Evolutionary conservation across 352 stramenopile species (phyloP).

Genomic region (Pythium aquatile): DNA sequence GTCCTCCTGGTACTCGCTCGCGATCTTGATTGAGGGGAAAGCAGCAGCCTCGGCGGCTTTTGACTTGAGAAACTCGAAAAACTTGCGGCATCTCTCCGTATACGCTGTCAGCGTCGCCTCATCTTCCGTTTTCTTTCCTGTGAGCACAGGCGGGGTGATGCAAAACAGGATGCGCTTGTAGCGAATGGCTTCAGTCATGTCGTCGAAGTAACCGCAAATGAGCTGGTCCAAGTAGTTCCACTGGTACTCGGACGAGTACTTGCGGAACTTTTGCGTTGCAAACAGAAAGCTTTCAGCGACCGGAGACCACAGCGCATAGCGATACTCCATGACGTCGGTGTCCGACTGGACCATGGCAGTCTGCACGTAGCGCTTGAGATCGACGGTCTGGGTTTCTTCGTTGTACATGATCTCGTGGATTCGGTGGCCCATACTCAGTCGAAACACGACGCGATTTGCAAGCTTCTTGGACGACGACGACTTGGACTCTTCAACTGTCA

Average conservation of each 20-base stretch:
- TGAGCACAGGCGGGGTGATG: slow-evolving; percentile 52
- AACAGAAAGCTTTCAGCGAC: slow-evolving; percentile 61
- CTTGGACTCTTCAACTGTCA: slow-evolving; percentile 50
- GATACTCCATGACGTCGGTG: slow-evolving; percentile 81
- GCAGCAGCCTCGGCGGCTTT: slow-evolving; percentile 53
- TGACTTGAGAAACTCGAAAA: slow-evolving; percentile 61
- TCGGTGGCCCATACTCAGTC: slow-evolving; percentile 84
- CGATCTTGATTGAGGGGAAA: slow-evolving; percentile 58
- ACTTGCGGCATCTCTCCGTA: slow-evolving; percentile 64
- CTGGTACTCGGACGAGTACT: slow-evolving; percentile 80
- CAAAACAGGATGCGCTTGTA: slow-evolving; percentile 81
- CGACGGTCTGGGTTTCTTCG: slow-evolving; percentile 80
- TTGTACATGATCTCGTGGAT: slow-evolving; percentile 90
- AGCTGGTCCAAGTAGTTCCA: slow-evolving; percentile 88
- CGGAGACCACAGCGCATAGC: slow-evolving; percentile 77
- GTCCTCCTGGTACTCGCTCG: slow-evolving; percentile 41
- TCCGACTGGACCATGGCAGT: slow-evolving; percentile 59
- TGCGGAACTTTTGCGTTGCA: slow-evolving; percentile 77
- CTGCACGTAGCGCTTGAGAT: slow-evolving; percentile 84
- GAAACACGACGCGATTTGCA: slow-evolving; percentile 43
- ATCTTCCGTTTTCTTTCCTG: slow-evolving; percentile 27
- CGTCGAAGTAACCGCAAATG: slow-evolving; percentile 84
- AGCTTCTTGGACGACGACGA: slow-evolving; percentile 2
- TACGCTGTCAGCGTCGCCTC: slow-evolving; percentile 47
- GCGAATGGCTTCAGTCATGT: slow-evolving; percentile 82